Base-by-base conservation (phyloP, 2,329 filamentous ascomycete species). In the Dichotomopilus funicola region DNA sequence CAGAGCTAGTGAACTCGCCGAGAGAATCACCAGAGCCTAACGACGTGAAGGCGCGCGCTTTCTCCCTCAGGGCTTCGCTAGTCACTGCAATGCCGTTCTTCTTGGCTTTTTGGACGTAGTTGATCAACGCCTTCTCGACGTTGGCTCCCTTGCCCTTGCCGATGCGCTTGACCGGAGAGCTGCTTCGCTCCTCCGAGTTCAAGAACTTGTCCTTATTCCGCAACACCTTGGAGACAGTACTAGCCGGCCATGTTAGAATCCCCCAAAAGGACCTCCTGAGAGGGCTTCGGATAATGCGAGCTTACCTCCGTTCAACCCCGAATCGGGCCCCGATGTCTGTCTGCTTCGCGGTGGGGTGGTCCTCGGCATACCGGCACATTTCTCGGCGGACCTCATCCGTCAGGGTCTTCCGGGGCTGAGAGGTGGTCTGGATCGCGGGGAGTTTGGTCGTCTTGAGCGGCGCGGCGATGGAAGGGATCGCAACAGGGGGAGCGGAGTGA, bases 141-240 rank as follows among this genome's bases (percentile, higher is more conserved):
- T 97, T 91, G 9, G 89, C 90, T 48, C 78, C 87, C 70, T 92
- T 94, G 52, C 88, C 86, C 73, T 95, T 96, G 55, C 81, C 49
- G 9, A 37, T 77, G 62, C 88, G 86, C 71, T 94, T 95, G 62
- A 88, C 81, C 5, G 89, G 88, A 45, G 91, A 92, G 63, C 80
- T 82, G 68, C 78, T 89, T 63, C 85, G 87, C 70, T 89, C 91
- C 66, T 89, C 89, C 53, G 84, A 83, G 66, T 86, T 88, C 12
- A 97, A 80, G 71, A 95, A 97, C 70, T 95, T 94, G 61, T 99
- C 94, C 74, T 92, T 95, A 67, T 96, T 87, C 53, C 92, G 86
- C 61, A 99, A 73, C 54, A 97, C 94, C 70, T 99, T 99, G 53
- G 94, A 99, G n/a, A 99, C 94, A 49, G 94, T 99, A 75, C 94